These are phyloP conservation scores for Coprinopsis strossmayeri DNA, from an alignment of 768 basidiomycete species.

Conservation along the genomic window DNA sequence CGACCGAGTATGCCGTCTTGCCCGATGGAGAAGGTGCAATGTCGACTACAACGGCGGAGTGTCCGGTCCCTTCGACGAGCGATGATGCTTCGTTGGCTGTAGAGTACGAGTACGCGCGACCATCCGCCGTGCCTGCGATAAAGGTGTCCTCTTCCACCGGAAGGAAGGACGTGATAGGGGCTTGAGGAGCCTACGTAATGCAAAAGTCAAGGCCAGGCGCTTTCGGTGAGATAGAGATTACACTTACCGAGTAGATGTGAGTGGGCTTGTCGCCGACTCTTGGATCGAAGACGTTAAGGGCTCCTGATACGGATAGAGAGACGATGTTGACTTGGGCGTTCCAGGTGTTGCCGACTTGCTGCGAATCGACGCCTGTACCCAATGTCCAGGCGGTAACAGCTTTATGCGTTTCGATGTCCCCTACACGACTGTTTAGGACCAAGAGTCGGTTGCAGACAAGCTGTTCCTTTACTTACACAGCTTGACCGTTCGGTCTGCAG, in stretches of 20 bases:
- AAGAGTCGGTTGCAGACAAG: too few species aligned
- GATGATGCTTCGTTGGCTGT: slow-evolving; percentile 37
- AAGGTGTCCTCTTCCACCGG: slow-evolving; percentile 49
- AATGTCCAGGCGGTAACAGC: slow-evolving; percentile 62
- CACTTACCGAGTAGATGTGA: slow-evolving; percentile 49
- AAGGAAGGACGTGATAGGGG: slow-evolving; percentile 63
- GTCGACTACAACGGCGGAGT: slow-evolving; percentile 63
- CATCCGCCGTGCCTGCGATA: slow-evolving; percentile 76
- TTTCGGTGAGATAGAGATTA: not conserved
- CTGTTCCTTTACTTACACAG: slow-evolving; percentile 50
- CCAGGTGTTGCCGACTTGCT: slow-evolving; percentile 91
- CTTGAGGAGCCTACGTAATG: slow-evolving; percentile 78
- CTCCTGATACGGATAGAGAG: slow-evolving; percentile 78
- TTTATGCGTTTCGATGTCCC: slow-evolving; percentile 77
- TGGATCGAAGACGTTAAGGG: slow-evolving; percentile 77
- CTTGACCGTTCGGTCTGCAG: slow-evolving; percentile 83
- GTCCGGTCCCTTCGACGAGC: slow-evolving; percentile 54
- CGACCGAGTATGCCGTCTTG: too few species aligned
- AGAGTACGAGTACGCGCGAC: slow-evolving; percentile 64
- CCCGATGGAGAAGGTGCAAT: slow-evolving; percentile 42
- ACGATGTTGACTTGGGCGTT: slow-evolving; percentile 62
- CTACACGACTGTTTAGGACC: too few species aligned
- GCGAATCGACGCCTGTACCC: slow-evolving; percentile 66
- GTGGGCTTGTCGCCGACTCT: slow-evolving; percentile 55
- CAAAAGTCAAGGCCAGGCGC: not conserved